Percentiles rank a stretch among this genome's conserved stretches.
Evolutionary conservation across 331 rosid species (phyloP).

Genomic region (Quercus tomentella): DNA sequence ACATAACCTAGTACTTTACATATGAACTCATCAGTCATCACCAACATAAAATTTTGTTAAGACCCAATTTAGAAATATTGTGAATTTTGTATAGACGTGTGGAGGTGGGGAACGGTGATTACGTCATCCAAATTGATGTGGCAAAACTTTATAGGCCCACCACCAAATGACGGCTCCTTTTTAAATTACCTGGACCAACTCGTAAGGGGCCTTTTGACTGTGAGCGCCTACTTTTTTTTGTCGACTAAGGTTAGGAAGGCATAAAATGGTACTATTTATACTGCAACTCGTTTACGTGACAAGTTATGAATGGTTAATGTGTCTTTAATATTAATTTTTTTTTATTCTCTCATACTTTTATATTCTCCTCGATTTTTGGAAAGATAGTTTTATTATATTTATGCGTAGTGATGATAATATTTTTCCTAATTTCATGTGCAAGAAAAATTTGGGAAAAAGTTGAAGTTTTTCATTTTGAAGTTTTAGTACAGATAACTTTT

Average conservation of each 20-base stretch:
- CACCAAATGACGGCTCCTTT: constrained; percentile 20
- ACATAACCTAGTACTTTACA: too few relatives aligned
- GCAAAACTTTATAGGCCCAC: too few relatives aligned
- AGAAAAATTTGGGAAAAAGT: neutral
- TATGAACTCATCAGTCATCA: too few relatives aligned
- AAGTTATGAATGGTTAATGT: accelerated
- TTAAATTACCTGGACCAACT: neutral
- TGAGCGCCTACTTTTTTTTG: too few relatives aligned
- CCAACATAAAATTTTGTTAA: too few relatives aligned
- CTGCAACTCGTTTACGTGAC: accelerated
- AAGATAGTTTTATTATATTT: too few relatives aligned
- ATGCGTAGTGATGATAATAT: too few relatives aligned
- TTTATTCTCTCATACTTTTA: neutral
- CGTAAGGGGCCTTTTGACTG: neutral
- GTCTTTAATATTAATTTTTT: too few relatives aligned
- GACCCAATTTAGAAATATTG: too few relatives aligned
- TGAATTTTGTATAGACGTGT: too few relatives aligned
- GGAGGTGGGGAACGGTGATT: neutral
- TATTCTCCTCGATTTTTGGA: neutral
- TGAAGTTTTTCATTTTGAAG: neutral
- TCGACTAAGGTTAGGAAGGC: too few relatives aligned
- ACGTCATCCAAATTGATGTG: neutral
- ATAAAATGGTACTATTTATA: too few relatives aligned
- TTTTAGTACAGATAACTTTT: constrained; percentile 14
- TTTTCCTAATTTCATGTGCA: neutral